Evolutionary conservation across 192 early-diverging fungal species (phyloP).

Genomic region (Mortierella alpina): DNA sequence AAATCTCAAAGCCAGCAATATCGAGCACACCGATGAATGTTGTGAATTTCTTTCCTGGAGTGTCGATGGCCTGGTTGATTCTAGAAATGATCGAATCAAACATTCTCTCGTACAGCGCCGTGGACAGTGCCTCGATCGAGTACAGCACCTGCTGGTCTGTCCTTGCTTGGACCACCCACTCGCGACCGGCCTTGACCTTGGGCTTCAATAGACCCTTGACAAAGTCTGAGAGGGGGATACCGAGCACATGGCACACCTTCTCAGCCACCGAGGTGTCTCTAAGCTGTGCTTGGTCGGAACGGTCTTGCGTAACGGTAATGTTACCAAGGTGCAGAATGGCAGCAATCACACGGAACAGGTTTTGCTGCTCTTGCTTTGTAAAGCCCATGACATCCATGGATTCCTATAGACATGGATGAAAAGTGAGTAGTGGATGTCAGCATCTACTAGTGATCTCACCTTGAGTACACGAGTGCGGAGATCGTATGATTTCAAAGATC

Average conservation of each 20-base stretch:
- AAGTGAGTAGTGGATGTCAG: too few species aligned
- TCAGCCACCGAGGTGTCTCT: conserved; percentile 79
- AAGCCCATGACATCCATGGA: conserved; percentile 90
- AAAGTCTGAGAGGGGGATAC: conserved; percentile 89
- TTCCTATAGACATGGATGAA: conserved; percentile 54
- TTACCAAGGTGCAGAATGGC: conserved; percentile 95
- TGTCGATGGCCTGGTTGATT: conserved; percentile 84
- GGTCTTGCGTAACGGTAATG: conserved; percentile 80
- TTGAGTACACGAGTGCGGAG: not conserved
- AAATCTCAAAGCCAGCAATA: conserved; percentile 99
- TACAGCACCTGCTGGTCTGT: conserved; percentile 88
- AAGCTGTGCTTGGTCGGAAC: conserved; percentile 90
- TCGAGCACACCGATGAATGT: conserved; percentile 97
- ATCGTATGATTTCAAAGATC: not conserved
- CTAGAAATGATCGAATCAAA: conserved; percentile 91
- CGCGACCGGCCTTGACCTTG: conserved; percentile 92
- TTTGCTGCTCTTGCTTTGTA: conserved; percentile 75
- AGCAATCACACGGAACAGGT: conserved; percentile 87
- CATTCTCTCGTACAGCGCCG: conserved; percentile 95
- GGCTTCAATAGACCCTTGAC: conserved; percentile 88
- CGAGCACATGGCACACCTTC: conserved; percentile 94
- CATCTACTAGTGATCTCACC: too few species aligned
- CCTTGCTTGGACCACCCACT: conserved; percentile 94
- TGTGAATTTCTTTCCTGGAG: conserved; percentile 73
- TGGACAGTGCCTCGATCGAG: conserved; percentile 91